Base-by-base conservation (phyloP, 2,329 filamentous ascomycete genomes). In the Ascochyta pisi region DNA sequence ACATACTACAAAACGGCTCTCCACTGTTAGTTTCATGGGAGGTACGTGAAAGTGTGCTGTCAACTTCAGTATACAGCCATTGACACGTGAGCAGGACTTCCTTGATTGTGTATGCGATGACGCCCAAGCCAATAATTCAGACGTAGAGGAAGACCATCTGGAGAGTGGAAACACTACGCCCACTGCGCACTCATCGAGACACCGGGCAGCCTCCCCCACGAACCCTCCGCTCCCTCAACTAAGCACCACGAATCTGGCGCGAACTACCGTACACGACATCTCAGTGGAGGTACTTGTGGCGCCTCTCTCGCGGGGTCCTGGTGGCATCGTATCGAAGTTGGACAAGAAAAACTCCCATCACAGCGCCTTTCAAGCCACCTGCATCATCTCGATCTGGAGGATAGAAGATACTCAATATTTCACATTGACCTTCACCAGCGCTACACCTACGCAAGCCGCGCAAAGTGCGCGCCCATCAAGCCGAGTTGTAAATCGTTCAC, bases 321-420 rank as follows among this genome's bases (percentile, higher is more conserved):
- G 58, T 22, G 55, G 58, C 23, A 38, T 27, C 6, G 45, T 61
- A 23, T 54, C 57, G 35, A 64, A 60, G 29, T 49, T 41, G 24
- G 63, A 67, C 31, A 60, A 48, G 45, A 65, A 54, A 34, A 42
- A 37, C 8, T 50, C 64, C 5, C 59, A 64, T 26, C 53, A 62
- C 8, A 52, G 67, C 29, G 76, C 81, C 29, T 73, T 85, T 0
- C 84, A 85, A 60, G 87, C 89, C 22, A 89, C 88, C 61, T 90
- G 92, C 87, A 90, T 92, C 42, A 85, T 92, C 22, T 89, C 87
- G 0, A 84, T 90, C 6, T 93, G 89, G 87, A 79, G 84, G n/a
- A 84, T 89, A 35, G 85, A 89, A 38, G 81, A 83, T 19, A 83
- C 87, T 62, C 85, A 82, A 9, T 92, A 88, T 73, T 92, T 87